Base-by-base conservation (phyloP, 2,329 filamentous ascomycete genomes). In the Nannizziopsis barbatae region DNA sequence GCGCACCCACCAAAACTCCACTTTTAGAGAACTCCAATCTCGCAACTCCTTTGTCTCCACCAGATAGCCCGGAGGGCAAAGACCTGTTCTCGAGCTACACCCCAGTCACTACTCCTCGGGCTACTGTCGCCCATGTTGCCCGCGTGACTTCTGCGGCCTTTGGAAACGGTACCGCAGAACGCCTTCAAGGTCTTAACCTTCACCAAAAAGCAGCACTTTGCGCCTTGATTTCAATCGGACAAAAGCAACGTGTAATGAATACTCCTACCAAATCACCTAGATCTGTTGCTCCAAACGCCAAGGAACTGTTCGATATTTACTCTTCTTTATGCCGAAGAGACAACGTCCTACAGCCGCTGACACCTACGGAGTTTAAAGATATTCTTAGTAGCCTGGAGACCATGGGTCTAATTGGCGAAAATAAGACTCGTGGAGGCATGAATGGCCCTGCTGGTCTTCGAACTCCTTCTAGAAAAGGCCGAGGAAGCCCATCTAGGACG, bases 201-300 rank as follows among this genome's bases (percentile, higher is more conserved):
- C 93, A 98, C 62, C 92, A 98, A 65, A 96, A 95, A 65, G 92
- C 90, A 3, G 88, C 90, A 0, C 75, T 98, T 8, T 98, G 92
- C 68, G 80, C 90, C 0, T 74, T 98, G 11, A 76, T 90, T 35
- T 86, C 87, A 2, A 79, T 92, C n/a, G 89, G 95, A 64, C 86
- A 84, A 58, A 80, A 80, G 56, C 39, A 45, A 38, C 45, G 45
- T 17, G 48, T 38, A 18, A 22, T 44, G 5, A 36, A 44, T 14
- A 73, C 83, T 1, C 81, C 83, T 0, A 80, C 80, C 8, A 86
- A 83, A 51, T 73, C 73, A 1, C 62, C 62, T 17, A 61, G 60
- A 64, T 73, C 9, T 48, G 73, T 73, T 1, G 86, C 85, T 0
- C 89, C 90, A 1, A 93, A 84, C 0, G 76, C 95, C 62, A 93